Base-by-base conservation (phyloP, 1,284 basidiomycete genomes). In the Abortiporus biennis region DNA sequence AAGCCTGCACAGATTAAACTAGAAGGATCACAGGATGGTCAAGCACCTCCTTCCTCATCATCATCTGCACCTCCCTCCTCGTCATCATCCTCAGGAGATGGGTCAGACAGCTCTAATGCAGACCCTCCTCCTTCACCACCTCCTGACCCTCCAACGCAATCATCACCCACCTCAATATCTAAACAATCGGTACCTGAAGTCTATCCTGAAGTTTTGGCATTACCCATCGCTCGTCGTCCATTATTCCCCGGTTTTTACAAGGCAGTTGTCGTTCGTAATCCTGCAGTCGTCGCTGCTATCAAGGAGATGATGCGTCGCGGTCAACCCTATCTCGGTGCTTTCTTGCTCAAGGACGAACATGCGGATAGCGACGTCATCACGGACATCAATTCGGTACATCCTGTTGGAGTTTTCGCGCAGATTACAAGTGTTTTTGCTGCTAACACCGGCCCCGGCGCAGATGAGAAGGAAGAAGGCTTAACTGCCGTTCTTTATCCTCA, bases 231-330 rank as follows among this genome's bases (percentile, higher is more conserved):
- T 24, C 86, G 94, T 42, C 79, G 95, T 27, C 95, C 95, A 0
- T 81, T 98, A 38, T 98, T 98, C 67, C 95, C 95, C 9, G 94
- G 93, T 36, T 97, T 97, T 64, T 97, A 99, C 78, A 97, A 96
- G 62, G 92, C 92, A 11, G 93, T 97, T 42, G 92, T 95, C 46
- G 77, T 97, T 46, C 80, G 85, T 23, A 88, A 96, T 52, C 91
- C 92, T 1, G 74, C 83, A 0, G 95, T 99, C 27, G 94, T 98
- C 47, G 82, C 87, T 15, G 93, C 93, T 4, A 92, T 99, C 59
- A 91, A 94, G 66, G 93, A 98, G 58, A 90, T 95, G 74, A 90
- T 97, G 78, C 85, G 88, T 57, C 89, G 92, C 40, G 94, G 95
- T 2, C 95, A 98, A 64, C 94, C 94, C 0, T 99, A 99, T 65